Percentiles rank a stretch among this genome's conserved stretches.
Evolutionary conservation across 2,329 filamentous ascomycete species (phyloP).

Genomic region (Zymoseptoria ardabiliae): DNA sequence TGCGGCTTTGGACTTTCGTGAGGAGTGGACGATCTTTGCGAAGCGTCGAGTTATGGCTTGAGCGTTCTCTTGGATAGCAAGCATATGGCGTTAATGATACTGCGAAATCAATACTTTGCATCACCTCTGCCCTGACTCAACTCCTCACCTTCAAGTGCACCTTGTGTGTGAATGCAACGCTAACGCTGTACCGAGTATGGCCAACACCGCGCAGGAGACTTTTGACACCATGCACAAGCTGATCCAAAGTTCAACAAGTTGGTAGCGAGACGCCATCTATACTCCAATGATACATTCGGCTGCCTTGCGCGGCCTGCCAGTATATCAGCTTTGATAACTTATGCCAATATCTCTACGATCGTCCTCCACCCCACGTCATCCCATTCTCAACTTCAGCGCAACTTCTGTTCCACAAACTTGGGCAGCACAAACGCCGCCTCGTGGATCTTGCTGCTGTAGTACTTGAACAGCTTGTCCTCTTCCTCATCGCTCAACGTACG

Average conservation of each 20-base stretch:
- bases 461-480: conserved; percentile 86
- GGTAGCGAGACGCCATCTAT: not conserved
- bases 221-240: too few relatives aligned
- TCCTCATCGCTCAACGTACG: conserved; percentile 77
- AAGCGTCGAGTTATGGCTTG: not conserved
- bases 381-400: conserved; percentile 38
- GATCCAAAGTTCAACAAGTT: too few relatives aligned
- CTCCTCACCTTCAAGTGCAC: too few relatives aligned
- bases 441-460: conserved; percentile 98
- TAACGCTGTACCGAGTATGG: too few relatives aligned
- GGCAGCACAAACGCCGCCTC: conserved; percentile 89
- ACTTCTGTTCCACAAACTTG: conserved; percentile 77
- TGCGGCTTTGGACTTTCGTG: not conserved
- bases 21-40: not conserved
- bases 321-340: conserved; percentile 8
- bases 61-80: not conserved
- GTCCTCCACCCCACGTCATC: not conserved
- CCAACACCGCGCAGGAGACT: too few relatives aligned
- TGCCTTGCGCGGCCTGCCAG: not conserved
- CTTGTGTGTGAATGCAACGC: too few relatives aligned
- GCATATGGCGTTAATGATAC: not conserved
- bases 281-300: not conserved
- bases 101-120: not conserved
- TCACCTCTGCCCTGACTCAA: too few relatives aligned
- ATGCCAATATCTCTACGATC: conserved; percentile 2